These are phyloP conservation scores for Chlorella ohadii DNA, from an alignment of 139 green algal species.

Conservation along the genomic window DNA sequence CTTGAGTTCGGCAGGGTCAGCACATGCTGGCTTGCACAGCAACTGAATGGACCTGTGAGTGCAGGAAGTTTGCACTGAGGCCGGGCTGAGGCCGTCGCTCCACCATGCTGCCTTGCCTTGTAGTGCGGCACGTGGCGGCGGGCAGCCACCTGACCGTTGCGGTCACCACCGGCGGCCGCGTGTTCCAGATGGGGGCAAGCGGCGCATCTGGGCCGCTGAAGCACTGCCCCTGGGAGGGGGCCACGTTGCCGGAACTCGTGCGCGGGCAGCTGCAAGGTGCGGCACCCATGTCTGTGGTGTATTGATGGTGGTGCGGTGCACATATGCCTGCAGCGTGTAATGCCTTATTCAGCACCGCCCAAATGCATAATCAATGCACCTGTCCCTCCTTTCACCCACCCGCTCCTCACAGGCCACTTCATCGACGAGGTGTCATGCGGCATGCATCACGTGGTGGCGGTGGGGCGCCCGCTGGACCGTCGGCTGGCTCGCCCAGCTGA, in stretches of 20 bases:
- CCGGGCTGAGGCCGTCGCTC: neutral
- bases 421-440: constrained; percentile 68
- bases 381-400: neutral
- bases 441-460: constrained; percentile 70
- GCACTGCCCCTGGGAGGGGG: constrained; percentile 59
- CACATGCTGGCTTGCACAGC: no score
- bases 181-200: constrained; percentile 86
- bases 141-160: constrained; percentile 85
- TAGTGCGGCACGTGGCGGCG: constrained; percentile 67
- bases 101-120: neutral
- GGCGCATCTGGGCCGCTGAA: constrained; percentile 45
- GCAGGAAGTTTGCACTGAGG: no score
- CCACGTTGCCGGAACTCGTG: constrained; percentile 33
- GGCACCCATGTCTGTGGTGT: no score
- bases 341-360: no score
- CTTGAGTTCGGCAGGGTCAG: no score
- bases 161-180: constrained; percentile 66
- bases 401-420: neutral
- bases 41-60: no score
- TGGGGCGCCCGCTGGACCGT: constrained; percentile 55
- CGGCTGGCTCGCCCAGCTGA: constrained; percentile 21
- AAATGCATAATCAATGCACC: no score
- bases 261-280: constrained; percentile 36
- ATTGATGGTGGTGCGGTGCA: no score
- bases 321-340: no score